Base-by-base conservation (phyloP, 1,284 basidiomycete genomes). In the Apiotrichum gracile region DNA sequence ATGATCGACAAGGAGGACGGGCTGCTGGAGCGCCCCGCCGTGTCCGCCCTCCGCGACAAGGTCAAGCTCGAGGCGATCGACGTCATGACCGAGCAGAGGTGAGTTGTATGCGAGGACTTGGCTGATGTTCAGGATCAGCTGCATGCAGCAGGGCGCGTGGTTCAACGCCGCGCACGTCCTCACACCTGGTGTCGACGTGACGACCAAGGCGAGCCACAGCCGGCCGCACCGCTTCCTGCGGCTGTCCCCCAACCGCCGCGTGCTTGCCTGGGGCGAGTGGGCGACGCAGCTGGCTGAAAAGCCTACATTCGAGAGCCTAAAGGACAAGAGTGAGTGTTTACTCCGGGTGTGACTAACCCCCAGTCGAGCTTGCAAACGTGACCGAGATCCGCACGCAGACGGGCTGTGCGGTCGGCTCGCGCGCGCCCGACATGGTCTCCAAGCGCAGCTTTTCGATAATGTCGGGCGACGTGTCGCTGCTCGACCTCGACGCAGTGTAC, bases 1-100 rank as follows among this genome's bases (percentile, higher is more conserved):
- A 87, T 96, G 72, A 79, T 96, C 17, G 93, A 94, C 66, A 80
- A 85, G 50, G 91, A 96, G 67, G 91, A 97, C 70, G 91, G 94
- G 68, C 76, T 92, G 42, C 77, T 92, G 63, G 87, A 82, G 72
- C 90, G 90, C 68, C 80, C 86, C 9, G 88, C 89, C 10, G 84
- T 94, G 26, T 90, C 88, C 52, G 91, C 89, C 69, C 76, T 97
- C 51, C 83, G 90, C 37, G 86, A 85, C 26, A 88, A 89, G 65
- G 79, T 97, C 35, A 88, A 89, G 76, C 87, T 85, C 63, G 93
- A 97, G 68, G 92, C 90, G 16, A 91, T 85, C 65, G 91, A 94
- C 66, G 94, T 96, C 65, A 86, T 97, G 26, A 81, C 87, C 27
- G 86, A 90, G 68, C 93, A 97, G 75, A 81, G 93, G 70, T 68